Evolutionary conservation across 1,139 yeast species (phyloP).

Genomic region (Candida mesenterica): DNA sequence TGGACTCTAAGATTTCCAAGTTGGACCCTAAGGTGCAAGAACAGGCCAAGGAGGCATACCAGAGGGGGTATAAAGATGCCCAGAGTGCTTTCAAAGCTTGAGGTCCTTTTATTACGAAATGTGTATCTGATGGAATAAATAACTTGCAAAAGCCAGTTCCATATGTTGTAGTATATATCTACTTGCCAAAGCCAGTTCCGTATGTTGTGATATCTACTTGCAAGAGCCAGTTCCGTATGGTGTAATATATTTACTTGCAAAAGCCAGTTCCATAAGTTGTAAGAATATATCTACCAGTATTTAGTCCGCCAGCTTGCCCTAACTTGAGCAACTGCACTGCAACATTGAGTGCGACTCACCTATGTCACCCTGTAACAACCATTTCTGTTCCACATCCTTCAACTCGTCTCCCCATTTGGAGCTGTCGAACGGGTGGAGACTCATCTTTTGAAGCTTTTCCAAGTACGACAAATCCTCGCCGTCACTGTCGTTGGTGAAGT

Average conservation of each 20-base stretch:
- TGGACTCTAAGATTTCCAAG: slow-evolving; percentile 33
- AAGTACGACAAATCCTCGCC: slow-evolving; percentile 41
- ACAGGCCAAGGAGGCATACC: slow-evolving; percentile 39
- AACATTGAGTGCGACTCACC: slow-evolving; percentile 53
- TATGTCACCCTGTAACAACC: slow-evolving; percentile 50
- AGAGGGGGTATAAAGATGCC: slow-evolving; percentile 38
- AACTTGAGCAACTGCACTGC: slow-evolving; percentile 68
- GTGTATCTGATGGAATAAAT: too few relatives aligned
- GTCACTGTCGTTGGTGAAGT: slow-evolving; percentile 39
- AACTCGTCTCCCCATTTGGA: slow-evolving; percentile 63
- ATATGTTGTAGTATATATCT: neutral
- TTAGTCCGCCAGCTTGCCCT: too few relatives aligned
- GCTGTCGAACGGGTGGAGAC: slow-evolving; percentile 58
- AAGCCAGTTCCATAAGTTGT: too few relatives aligned
- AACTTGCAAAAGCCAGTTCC: neutral
- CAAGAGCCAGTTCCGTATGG: too few relatives aligned
- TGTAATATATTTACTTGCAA: too few relatives aligned
- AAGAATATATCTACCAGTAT: too few relatives aligned
- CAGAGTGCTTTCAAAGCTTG: slow-evolving; percentile 23
- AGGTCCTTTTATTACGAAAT: too few relatives aligned
- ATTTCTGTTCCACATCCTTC: slow-evolving; percentile 53
- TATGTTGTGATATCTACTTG: too few relatives aligned
- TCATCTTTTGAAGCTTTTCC: slow-evolving; percentile 59
- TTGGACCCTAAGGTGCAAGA: slow-evolving; percentile 35
- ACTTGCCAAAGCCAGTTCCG: too few relatives aligned